These are phyloP conservation scores for Raffaelea deltoideospora DNA, from an alignment of 2,329 filamentous ascomycete genomes.

Conservation along the genomic window DNA sequence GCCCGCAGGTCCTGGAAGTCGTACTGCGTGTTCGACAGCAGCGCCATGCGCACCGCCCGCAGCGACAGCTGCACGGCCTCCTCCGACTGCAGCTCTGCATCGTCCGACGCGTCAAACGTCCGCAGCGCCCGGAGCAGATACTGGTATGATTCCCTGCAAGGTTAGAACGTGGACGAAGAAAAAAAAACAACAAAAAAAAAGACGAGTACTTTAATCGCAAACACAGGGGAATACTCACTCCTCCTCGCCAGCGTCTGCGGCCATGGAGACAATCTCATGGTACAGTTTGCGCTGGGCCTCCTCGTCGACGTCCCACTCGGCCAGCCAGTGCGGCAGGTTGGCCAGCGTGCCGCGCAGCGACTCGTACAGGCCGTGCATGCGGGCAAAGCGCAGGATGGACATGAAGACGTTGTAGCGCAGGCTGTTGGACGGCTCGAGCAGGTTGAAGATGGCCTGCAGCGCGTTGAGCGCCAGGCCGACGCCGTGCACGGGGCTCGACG, in stretches of 20 bases:
- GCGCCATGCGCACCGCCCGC: constrained; percentile 37
- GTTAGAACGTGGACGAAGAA: background rate
- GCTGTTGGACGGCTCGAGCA: constrained; percentile 60
- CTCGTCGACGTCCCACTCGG: constrained; percentile 66
- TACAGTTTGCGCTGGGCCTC: constrained; percentile 78
- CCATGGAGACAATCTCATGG: constrained; percentile 66
- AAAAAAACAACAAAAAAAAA: background rate
- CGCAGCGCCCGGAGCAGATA: constrained; percentile 49
- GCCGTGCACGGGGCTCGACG: constrained; percentile 73
- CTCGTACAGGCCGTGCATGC: constrained; percentile 62
- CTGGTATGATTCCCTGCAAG: constrained; percentile 42
- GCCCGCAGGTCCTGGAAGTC: constrained; percentile 70
- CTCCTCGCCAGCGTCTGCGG: constrained; percentile 61
- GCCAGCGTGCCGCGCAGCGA: constrained; percentile 70
- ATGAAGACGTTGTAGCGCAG: constrained; percentile 83
- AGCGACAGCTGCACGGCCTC: constrained; percentile 46
- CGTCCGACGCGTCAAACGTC: constrained; percentile 41
- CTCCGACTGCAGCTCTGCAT: constrained; percentile 39
- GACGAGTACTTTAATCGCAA: constrained; percentile 4
- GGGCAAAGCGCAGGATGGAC: constrained; percentile 74
- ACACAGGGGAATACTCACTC: constrained; percentile 36
- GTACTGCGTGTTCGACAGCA: constrained; percentile 41
- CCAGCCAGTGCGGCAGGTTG: constrained; percentile 68
- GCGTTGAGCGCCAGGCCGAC: constrained; percentile 75
- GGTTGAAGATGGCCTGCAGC: constrained; percentile 93